Evolutionary conservation across 2,329 filamentous ascomycete species (phyloP), one percentile per base, ranked within the genome.

Genomic region (Phialophora verrucosa): DNA sequence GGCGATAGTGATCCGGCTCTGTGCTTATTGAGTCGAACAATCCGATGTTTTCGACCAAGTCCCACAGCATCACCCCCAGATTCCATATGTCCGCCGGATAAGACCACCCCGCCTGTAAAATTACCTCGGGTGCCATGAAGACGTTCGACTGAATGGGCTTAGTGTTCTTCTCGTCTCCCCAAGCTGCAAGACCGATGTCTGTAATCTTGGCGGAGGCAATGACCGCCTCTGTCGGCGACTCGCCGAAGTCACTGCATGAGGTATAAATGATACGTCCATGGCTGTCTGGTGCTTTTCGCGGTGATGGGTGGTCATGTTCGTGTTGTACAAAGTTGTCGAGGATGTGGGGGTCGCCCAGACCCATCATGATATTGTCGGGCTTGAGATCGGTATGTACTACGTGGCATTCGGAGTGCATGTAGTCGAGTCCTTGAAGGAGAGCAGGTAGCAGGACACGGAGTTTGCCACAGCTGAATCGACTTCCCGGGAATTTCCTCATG

Each of bases 311-410:
- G 20, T 72, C 74, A 65, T 72, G 65, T 67, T 77, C 74, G 62
- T 76, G 70, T 66, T 75, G 64, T 8, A 76, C 72, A 68, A 79
- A 77, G 64, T 75, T 69, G 68, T 75, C 68, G 10, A 78, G 70
- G 53, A 73, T 64, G 20, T 75, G 73, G 6, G 70, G 69, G 23
- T 63, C 64, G 14, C 75, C 75, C 0, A 78, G 74, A 55, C 72
- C 73, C 64, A 79, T 71, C 66, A 82, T 76, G 55, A 82, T 79
- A 51, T 82, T 82, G 58, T 80, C 76, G 11, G 80, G 76, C 63
- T 82, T 82, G 62, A 82, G 73, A 73, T 82, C 80, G 74, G 79
- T 82, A 72, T 83, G 77, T 35, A 82, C 77, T 57, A 76, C 71
- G 58, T 74, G 76, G 65, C 78, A 80, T 38, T 78, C 74, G 0